These are phyloP conservation scores for Elsinoe arachidis DNA, from an alignment of 2,329 filamentous ascomycete genomes.

Conservation along the genomic window DNA sequence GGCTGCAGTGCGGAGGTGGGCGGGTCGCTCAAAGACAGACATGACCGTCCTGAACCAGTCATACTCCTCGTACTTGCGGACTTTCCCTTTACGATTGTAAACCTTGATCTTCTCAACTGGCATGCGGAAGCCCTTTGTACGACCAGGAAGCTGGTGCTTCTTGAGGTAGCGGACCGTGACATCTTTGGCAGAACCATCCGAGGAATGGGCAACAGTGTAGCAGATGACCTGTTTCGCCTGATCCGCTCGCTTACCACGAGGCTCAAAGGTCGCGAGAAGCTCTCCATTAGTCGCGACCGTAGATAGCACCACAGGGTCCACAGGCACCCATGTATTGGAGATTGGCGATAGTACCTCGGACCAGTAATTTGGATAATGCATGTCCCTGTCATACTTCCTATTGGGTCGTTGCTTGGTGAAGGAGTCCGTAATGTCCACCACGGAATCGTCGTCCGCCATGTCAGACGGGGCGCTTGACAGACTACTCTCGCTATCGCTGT, in stretches of 20 bases:
- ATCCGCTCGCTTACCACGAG: slow-evolving; percentile 73
- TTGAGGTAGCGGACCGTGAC: slow-evolving; percentile 87
- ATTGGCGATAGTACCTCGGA: slow-evolving; percentile 77
- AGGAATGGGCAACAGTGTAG: slow-evolving; percentile 75
- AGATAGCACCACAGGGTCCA: slow-evolving; percentile 64
- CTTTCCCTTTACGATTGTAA: slow-evolving; percentile 66
- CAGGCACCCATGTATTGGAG: slow-evolving; percentile 67
- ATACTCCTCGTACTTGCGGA: slow-evolving; percentile 65
- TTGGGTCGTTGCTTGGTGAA: slow-evolving; percentile 34
- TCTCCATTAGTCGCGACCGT: slow-evolving; percentile 66
- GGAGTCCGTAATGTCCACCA: slow-evolving; percentile 47
- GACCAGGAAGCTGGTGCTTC: slow-evolving; percentile 71
- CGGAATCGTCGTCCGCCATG: slow-evolving; percentile 38
- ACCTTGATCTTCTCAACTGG: slow-evolving; percentile 71
- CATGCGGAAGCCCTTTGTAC: slow-evolving; percentile 78
- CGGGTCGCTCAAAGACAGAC: slow-evolving; percentile 56
- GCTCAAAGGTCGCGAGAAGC: slow-evolving; percentile 66
- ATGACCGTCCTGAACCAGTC: slow-evolving; percentile 86
- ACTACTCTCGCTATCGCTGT: slow-evolving; percentile 38
- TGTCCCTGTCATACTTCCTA: slow-evolving; percentile 59
- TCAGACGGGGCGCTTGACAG: slow-evolving; percentile 37
- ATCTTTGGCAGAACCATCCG: slow-evolving; percentile 85
- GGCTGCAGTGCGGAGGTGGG: slow-evolving; percentile 51
- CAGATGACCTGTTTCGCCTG: slow-evolving; percentile 82
- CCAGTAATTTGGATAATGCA: slow-evolving; percentile 87